These are phyloP conservation scores for Skeletonema grethae DNA, from an alignment of 108 stramenopile species.

Conservation along the genomic window DNA sequence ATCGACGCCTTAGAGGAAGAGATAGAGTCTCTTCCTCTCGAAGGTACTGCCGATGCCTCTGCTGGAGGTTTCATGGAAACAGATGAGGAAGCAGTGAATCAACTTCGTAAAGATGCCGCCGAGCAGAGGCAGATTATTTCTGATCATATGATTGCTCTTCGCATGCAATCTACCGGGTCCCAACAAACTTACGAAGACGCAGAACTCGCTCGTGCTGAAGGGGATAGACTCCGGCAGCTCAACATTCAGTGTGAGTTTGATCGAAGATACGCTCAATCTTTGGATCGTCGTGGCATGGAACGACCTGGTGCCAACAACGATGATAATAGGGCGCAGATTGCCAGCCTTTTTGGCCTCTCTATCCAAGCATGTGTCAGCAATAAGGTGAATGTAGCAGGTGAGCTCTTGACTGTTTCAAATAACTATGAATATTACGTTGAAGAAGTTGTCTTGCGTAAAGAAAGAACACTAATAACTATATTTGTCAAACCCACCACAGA, in stretches of 20 bases:
- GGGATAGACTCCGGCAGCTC: conserved; percentile 37
- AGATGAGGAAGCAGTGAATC: conserved; percentile 7
- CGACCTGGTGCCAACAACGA: conserved; percentile 9
- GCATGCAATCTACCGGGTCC: conserved; percentile 23
- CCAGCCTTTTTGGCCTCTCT: conserved; percentile 43
- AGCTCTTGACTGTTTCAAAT: conserved; percentile 6
- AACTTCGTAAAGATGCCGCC: conserved; percentile 18
- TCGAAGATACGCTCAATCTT: conserved; percentile 30
- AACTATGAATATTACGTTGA: too few relatives aligned
- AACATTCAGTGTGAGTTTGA: conserved; percentile 40
- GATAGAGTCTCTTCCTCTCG: conserved; percentile 28
- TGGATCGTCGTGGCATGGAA: conserved; percentile 31
- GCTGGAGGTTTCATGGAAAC: conserved; percentile 2
- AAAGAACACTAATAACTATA: background rate
- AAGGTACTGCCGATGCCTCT: conserved; percentile 9
- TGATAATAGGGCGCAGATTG: conserved; percentile 14
- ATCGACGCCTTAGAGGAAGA: conserved; percentile 45
- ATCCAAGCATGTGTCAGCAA: conserved; percentile 34
- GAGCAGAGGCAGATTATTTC: conserved; percentile 35
- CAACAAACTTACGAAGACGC: conserved; percentile 49
- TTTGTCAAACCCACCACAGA: background rate
- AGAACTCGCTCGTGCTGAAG: conserved; percentile 49
- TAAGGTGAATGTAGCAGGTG: conserved; percentile 46
- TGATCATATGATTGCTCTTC: conserved; percentile 41
- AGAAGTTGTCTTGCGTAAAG: background rate